These are phyloP conservation scores for Quercus variabilis DNA, from an alignment of 306 rosid genomes.

Conservation along the genomic window DNA sequence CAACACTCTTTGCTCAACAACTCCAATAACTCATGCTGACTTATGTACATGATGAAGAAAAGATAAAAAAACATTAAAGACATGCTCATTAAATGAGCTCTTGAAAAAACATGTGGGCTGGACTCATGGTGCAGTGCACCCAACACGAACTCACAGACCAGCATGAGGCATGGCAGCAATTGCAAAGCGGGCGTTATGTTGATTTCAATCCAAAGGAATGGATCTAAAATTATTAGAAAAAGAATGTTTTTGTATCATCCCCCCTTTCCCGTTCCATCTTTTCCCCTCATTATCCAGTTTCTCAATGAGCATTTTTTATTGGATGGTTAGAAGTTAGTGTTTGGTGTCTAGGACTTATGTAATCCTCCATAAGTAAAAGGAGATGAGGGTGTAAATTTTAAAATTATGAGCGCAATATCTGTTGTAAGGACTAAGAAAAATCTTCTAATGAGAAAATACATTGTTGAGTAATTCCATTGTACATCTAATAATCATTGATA, in stretches of 20 bases:
- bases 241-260: neutral
- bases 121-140: too few relatives aligned
- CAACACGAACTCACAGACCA: too few relatives aligned
- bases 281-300: neutral
- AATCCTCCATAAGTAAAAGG: neutral
- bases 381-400: neutral
- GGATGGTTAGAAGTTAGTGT: neutral
- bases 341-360: neutral
- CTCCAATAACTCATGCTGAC: too few relatives aligned
- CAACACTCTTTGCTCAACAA: too few relatives aligned
- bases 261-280: neutral
- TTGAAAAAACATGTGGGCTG: too few relatives aligned
- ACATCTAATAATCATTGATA: too few relatives aligned
- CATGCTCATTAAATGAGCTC: too few relatives aligned
- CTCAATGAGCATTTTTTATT: neutral
- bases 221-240: conserved; percentile 34
- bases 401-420: neutral
- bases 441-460: neutral
- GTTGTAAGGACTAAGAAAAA: neutral
- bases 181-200: conserved; percentile 90
- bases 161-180: conserved; percentile 90
- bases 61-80: too few relatives aligned
- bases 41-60: too few relatives aligned
- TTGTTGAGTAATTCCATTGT: too few relatives aligned
- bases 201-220: conserved; percentile 96